Conservation (phyloP, 768 basidiomycete genomes). For the Kwoniella europaea region DNA sequence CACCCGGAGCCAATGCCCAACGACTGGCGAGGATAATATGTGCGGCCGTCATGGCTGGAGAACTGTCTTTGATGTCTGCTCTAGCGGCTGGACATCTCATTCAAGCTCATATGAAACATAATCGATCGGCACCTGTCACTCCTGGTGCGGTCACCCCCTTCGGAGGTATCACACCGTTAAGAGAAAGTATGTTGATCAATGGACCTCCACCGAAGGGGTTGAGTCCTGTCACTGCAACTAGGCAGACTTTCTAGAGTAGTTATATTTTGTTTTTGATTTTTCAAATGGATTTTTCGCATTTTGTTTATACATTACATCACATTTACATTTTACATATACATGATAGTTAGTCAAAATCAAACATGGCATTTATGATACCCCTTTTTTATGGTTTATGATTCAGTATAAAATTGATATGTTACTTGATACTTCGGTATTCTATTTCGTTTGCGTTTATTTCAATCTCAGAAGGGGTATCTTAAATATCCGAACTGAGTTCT, state of each 20-base stretch:
- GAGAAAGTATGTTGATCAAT: constrained; percentile 25
- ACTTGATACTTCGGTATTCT: no score
- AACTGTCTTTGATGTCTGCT: constrained; percentile 86
- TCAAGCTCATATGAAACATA: constrained; percentile 89
- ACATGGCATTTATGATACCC: constrained; percentile 8
- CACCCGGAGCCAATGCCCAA: constrained; percentile 88
- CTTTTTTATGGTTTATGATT: neutral
- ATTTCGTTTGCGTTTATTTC: no score
- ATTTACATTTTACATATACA: constrained; percentile 7
- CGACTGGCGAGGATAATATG: constrained; percentile 86
- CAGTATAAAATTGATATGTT: no score
- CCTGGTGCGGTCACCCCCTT: constrained; percentile 64
- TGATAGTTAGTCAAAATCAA: neutral
- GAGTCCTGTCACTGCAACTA: constrained; percentile 8
- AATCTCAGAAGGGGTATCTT: no score
- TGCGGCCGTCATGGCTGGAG: constrained; percentile 95
- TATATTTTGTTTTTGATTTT: neutral
- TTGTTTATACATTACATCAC: constrained; percentile 12
- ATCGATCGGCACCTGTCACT: constrained; percentile 80
- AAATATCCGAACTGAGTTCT: no score
- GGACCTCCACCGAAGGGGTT: constrained; percentile 15
- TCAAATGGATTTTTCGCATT: neutral
- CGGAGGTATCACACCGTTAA: constrained; percentile 26
- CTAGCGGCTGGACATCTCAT: constrained; percentile 95
- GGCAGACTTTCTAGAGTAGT: constrained; percentile 77